A percentile compares a stretch with the other conserved stretches of the same genome.
Conservation (phyloP, 1,139 yeast genomes). For the Pichia sp. region DNA sequence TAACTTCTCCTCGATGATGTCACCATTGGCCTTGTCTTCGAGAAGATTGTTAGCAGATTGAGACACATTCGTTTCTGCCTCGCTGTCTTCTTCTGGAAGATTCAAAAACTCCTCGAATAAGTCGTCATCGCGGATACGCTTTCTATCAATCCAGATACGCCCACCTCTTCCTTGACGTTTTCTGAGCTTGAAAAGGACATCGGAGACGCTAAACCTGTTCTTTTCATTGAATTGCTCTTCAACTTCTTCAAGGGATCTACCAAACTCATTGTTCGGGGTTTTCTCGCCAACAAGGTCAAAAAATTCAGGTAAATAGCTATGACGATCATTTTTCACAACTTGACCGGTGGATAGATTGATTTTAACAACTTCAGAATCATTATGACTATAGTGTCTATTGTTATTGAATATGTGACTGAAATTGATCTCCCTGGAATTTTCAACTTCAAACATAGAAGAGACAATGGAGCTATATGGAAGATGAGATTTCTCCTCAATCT, state of each 20-base stretch:
- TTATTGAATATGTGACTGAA: constrained; percentile 28
- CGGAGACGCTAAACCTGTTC: constrained; percentile 38
- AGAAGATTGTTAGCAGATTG: constrained; percentile 16
- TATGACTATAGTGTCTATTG: constrained; percentile 32
- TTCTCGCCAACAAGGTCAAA: constrained; percentile 41
- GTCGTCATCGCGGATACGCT: constrained; percentile 35
- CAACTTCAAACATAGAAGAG: constrained; percentile 64
- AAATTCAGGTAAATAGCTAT: constrained; percentile 38
- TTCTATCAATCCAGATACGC: constrained; percentile 67
- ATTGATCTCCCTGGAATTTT: constrained; percentile 49
- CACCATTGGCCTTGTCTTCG: constrained; percentile 17
- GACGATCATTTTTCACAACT: constrained; percentile 23
- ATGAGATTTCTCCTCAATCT: constrained; percentile 49
- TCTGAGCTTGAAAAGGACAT: constrained; percentile 58
- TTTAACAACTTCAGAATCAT: constrained; percentile 35
- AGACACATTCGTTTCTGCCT: constrained; percentile 20
- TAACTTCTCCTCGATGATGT: background rate
- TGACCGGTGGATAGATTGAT: constrained; percentile 34
- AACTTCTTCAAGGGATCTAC: constrained; percentile 6
- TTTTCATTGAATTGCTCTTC: constrained; percentile 29
- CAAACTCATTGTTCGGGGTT: constrained; percentile 14
- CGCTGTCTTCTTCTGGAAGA: constrained; percentile 17
- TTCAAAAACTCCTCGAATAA: constrained; percentile 35
- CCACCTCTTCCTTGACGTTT: constrained; percentile 73
- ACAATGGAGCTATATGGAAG: constrained; percentile 79